Evolutionary conservation across 2,329 filamentous ascomycete species (phyloP).

Genomic region (Sclerotinia sclerotiorum): DNA sequence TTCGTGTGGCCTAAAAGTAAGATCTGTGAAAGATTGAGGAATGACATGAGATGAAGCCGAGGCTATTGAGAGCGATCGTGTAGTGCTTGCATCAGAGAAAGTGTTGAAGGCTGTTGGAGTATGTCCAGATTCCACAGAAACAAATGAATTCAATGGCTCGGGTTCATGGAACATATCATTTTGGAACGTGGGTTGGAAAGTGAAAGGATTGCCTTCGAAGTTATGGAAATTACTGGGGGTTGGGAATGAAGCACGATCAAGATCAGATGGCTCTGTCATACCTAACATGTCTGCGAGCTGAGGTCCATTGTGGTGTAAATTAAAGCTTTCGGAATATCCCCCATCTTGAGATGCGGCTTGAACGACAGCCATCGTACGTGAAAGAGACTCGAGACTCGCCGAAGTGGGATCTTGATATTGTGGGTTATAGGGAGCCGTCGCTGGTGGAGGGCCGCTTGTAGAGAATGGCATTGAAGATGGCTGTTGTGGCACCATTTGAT

Average conservation of each 20-base stretch:
- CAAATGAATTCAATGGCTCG: conserved; percentile 6
- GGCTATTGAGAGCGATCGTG: conserved; percentile 24
- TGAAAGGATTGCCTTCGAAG: background rate
- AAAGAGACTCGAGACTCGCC: conserved; percentile 37
- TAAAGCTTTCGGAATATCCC: conserved; percentile 28
- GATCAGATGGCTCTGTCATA: background rate
- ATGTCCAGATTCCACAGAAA: conserved; percentile 28
- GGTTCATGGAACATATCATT: conserved; percentile 6
- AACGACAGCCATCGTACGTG: conserved; percentile 35
- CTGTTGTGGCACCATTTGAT: conserved; percentile 25
- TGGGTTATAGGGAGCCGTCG: conserved; percentile 35
- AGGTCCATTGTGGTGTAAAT: conserved; percentile 1
- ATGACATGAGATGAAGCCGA: conserved; percentile 35
- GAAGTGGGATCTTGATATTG: conserved; percentile 35
- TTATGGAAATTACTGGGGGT: conserved; percentile 19
- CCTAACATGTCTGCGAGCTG: background rate
- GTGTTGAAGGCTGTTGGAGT: conserved; percentile 32
- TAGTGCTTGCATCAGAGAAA: conserved; percentile 24
- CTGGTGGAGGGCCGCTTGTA: conserved; percentile 31
- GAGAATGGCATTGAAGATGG: conserved; percentile 26
- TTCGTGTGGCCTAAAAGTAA: conserved; percentile 25
- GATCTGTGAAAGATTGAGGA: conserved; percentile 24
- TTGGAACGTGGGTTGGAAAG: background rate
- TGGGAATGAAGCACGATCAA: conserved; percentile 27
- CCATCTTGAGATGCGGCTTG: conserved; percentile 30